These are phyloP conservation scores for Penicillium manginii DNA, from an alignment of 495 filamentous ascomycete genomes.

Conservation along the genomic window DNA sequence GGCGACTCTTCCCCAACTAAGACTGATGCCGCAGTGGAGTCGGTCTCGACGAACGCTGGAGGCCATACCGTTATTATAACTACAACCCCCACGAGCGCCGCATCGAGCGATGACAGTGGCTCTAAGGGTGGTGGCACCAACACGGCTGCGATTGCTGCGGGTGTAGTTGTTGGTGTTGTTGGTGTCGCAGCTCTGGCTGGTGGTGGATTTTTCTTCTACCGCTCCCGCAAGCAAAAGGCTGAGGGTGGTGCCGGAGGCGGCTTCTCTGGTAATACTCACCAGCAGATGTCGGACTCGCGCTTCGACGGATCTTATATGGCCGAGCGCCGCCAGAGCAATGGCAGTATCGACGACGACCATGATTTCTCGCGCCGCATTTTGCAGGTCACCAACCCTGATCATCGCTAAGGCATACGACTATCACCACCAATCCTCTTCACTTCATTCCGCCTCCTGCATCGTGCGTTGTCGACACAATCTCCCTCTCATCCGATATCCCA, in stretches of 20 bases:
- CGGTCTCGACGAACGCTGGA: conserved; percentile 28
- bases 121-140: conserved; percentile 49
- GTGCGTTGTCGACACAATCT: conserved; percentile 12
- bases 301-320: conserved; percentile 86
- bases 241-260: conserved; percentile 76
- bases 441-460: conserved; percentile 5
- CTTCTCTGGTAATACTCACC: conserved; percentile 20
- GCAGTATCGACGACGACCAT: conserved; percentile 96
- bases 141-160: conserved; percentile 81
- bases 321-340: conserved; percentile 87
- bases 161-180: conserved; percentile 84
- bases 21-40: conserved; percentile 16
- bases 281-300: conserved; percentile 70
- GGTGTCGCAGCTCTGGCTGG: conserved; percentile 65
- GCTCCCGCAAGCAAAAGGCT: conserved; percentile 70
- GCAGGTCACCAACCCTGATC: conserved; percentile 68
- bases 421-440: conserved; percentile 4
- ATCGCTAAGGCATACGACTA: conserved; percentile 25
- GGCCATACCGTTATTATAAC: conserved; percentile 47
- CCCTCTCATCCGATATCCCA: conserved; percentile 5
- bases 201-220: conserved; percentile 74
- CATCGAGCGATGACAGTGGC: conserved; percentile 17
- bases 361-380: conserved; percentile 96
- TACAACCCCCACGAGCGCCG: conserved; percentile 27
- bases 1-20: conserved; percentile 20